phyloP scores from a whole-genome alignment of 345 rosid genomes.

The Lumnitzera racemosa region DNA sequence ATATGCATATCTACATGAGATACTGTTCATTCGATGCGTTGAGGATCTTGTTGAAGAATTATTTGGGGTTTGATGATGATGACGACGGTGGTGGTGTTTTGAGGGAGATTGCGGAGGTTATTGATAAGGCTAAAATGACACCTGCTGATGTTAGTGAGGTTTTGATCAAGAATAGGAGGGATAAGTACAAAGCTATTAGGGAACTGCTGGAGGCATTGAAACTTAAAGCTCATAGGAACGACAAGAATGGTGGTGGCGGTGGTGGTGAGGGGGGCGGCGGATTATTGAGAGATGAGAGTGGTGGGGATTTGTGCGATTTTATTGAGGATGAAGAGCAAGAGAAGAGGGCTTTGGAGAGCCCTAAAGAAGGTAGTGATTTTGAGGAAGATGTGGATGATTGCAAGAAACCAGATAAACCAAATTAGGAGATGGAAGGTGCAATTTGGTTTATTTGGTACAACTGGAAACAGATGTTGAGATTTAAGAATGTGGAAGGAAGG shows the following conservation, averaged over 20 bases:
- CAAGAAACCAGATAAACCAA: no score
- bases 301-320: background rate
- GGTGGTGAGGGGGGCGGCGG: conserved; percentile 19
- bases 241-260: conserved; percentile 17
- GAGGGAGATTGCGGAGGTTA: conserved; percentile 38
- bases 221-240: conserved; percentile 34
- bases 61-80: conserved; percentile 38
- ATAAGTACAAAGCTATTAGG: conserved; percentile 42
- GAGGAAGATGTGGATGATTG: background rate
- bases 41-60: conserved; percentile 64
- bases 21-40: conserved; percentile 61
- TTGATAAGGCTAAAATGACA: conserved; percentile 70
- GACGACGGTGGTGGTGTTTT: conserved; percentile 22
- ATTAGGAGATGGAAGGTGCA: conserved; percentile 10
- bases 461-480: no score
- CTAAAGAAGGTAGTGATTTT: conserved; percentile 27
- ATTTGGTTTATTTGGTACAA: no score
- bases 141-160: conserved; percentile 93
- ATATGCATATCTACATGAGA: conserved; percentile 89
- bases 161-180: conserved; percentile 61
- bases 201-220: conserved; percentile 51
- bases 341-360: conserved; percentile 76
- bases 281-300: conserved; percentile 8
- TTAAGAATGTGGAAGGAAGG: no score
- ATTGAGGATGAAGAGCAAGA: conserved; percentile 61